Conservation (phyloP, 176 grass and related monocot genomes). For the Rhynchospora breviuscula region DNA sequence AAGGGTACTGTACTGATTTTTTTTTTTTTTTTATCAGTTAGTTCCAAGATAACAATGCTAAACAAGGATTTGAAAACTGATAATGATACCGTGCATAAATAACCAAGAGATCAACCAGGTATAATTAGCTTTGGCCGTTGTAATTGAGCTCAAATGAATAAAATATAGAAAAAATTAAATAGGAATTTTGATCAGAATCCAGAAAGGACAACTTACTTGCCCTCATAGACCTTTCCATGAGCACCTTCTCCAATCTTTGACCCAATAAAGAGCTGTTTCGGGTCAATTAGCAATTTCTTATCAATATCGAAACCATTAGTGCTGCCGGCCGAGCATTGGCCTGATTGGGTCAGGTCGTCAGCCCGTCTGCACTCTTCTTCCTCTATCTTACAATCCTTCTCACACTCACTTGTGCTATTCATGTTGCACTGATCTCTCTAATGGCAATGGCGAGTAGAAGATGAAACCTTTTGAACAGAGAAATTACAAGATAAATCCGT, state of each 20-base stretch:
- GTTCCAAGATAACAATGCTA: background rate
- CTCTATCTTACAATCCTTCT: slow-evolving; percentile 17
- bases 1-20: background rate
- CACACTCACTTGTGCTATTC: slow-evolving; percentile 11
- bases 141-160: background rate
- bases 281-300: slow-evolving; percentile 87
- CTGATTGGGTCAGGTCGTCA: slow-evolving; percentile 1
- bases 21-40: background rate
- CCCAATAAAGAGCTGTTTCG: slow-evolving; percentile 68
- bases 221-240: slow-evolving; percentile 96
- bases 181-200: background rate
- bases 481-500: no score
- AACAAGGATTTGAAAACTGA: background rate
- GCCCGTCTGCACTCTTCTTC: slow-evolving; percentile 20
- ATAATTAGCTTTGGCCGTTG: background rate
- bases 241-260: slow-evolving; percentile 95
- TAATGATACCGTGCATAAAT: background rate
- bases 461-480: no score
- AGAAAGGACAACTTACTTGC: slow-evolving; percentile 52
- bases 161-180: background rate
- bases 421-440: background rate
- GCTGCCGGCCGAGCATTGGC: background rate
- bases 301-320: slow-evolving; percentile 38
- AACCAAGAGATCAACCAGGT: background rate
- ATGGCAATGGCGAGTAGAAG: background rate